Conservation (phyloP, 2,329 filamentous ascomycete species). For the Penicillium sp. region DNA sequence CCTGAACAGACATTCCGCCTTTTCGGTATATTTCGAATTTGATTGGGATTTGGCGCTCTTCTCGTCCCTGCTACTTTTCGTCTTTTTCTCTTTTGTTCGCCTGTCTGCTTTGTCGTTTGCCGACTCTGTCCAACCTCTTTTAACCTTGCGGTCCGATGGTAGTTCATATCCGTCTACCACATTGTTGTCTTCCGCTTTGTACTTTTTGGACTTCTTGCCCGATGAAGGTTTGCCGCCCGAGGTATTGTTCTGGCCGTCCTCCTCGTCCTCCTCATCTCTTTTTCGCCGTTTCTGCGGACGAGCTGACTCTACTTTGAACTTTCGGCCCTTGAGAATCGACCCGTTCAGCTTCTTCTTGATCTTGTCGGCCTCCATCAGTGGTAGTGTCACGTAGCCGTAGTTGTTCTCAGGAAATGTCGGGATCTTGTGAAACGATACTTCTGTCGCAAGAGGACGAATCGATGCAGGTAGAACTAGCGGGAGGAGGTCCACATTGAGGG, state of each 20-base stretch:
- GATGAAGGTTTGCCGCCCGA: constrained; percentile 41
- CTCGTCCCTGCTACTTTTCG: constrained; percentile 57
- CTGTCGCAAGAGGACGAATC: constrained; percentile 68
- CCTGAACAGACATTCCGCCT: constrained; percentile 83
- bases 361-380: constrained; percentile 81
- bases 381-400: constrained; percentile 89
- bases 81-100: constrained; percentile 53
- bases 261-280: constrained; percentile 41
- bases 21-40: constrained; percentile 80
- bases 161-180: constrained; percentile 73
- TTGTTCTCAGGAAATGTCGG: constrained; percentile 87
- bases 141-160: constrained; percentile 75
- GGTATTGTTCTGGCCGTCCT: constrained; percentile 41
- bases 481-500: constrained; percentile 77
- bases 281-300: constrained; percentile 63
- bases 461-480: constrained; percentile 72
- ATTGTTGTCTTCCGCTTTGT: constrained; percentile 57
- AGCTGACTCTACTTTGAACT: constrained; percentile 83
- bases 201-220: constrained; percentile 53
- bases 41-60: constrained; percentile 62
- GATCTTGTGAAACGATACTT: constrained; percentile 85
- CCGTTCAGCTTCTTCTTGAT: constrained; percentile 90
- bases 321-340: constrained; percentile 79
- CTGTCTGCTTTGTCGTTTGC: constrained; percentile 51
- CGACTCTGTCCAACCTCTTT: constrained; percentile 85